These are phyloP conservation scores for Hypomyces rosellus DNA, from an alignment of 2,329 filamentous ascomycete species.

Conservation along the genomic window DNA sequence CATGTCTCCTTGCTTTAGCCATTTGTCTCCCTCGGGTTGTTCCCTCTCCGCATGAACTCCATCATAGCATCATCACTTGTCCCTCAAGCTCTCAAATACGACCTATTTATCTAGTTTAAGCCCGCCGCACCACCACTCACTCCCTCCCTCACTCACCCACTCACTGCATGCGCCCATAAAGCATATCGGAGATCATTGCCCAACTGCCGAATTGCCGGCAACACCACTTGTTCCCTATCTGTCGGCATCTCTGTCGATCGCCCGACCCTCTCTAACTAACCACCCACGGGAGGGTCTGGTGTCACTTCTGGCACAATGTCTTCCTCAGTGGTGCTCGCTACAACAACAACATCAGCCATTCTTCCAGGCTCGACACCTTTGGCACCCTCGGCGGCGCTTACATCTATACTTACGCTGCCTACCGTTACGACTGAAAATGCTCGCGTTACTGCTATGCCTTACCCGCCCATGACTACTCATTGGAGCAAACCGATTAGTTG, in stretches of 20 bases:
- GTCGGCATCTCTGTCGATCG: constrained; percentile 4
- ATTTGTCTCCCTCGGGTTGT: no score
- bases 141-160: neutral
- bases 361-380: constrained; percentile 6
- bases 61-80: no score
- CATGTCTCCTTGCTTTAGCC: neutral
- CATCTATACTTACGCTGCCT: constrained; percentile 11
- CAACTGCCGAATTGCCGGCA: neutral
- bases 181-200: neutral
- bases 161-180: no score
- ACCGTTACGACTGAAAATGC: constrained; percentile 7
- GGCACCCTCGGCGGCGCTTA: neutral
- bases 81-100: no score
- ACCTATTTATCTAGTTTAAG: no score
- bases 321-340: constrained; percentile 1
- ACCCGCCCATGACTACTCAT: constrained; percentile 32
- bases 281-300: neutral
- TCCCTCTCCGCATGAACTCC: no score
- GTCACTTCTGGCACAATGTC: constrained; percentile 9
- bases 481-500: constrained; percentile 32
- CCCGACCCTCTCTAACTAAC: neutral
- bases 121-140: neutral
- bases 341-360: constrained; percentile 1
- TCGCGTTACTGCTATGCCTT: constrained; percentile 15
- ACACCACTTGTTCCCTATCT: neutral